Conservation (phyloP, 495 filamentous ascomycete genomes). For the Lasiosphaeria ovina region DNA sequence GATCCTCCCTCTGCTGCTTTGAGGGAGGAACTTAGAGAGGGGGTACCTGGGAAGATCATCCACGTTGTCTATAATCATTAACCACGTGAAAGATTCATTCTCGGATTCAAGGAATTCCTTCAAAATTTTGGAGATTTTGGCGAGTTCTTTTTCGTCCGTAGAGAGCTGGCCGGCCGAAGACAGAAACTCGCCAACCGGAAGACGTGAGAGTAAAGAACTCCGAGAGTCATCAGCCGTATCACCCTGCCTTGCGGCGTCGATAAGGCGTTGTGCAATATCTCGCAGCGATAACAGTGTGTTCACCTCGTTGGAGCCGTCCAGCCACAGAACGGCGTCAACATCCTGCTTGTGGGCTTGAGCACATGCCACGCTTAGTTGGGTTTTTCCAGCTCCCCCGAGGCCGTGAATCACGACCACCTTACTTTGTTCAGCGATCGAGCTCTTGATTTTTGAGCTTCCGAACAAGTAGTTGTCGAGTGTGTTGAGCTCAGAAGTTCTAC, state of each 20-base stretch:
- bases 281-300: background rate
- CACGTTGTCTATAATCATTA: slow-evolving; percentile 2
- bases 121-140: slow-evolving; percentile 1
- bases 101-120: background rate
- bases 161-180: background rate
- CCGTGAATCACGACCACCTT: slow-evolving; percentile 1
- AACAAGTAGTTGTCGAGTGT: background rate
- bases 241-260: background rate
- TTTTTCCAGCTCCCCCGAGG: slow-evolving; percentile 1
- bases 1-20: slow-evolving; percentile 2
- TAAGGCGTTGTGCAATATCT: background rate
- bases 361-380: slow-evolving; percentile 6
- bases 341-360: slow-evolving; percentile 4
- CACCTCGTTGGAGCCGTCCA: background rate
- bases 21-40: background rate
- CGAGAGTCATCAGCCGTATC: background rate
- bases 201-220: background rate
- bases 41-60: slow-evolving; percentile 1
- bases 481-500: slow-evolving; percentile 1
- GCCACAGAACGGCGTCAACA: slow-evolving; percentile 2
- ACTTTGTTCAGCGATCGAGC: background rate
- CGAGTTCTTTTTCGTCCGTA: background rate
- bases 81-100: slow-evolving; percentile 4
- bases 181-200: slow-evolving; percentile 1
- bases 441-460: too few species aligned